A percentile compares a stretch with the other conserved stretches of the same genome.
phyloP scores from a whole-genome alignment of 1,284 basidiomycete species.

The Hymenochaete sp. region DNA sequence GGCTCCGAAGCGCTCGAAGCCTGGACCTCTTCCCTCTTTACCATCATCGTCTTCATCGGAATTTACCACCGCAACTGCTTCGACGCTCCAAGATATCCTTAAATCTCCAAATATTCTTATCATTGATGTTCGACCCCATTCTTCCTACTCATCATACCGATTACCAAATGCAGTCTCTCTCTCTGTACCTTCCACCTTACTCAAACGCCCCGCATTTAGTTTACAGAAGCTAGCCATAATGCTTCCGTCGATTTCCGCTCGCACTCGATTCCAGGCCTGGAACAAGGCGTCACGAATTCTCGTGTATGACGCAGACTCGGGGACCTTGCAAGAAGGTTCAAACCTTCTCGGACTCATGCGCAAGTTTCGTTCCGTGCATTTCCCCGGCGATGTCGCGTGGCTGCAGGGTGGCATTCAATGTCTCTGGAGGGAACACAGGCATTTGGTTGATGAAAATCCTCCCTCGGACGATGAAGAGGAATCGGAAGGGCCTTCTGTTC shows the following conservation, averaged over 20 bases:
- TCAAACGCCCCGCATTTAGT: slow-evolving; percentile 81
- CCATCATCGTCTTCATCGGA: not conserved
- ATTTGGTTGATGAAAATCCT: slow-evolving; percentile 44
- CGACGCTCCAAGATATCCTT: slow-evolving; percentile 28
- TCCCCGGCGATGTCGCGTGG: slow-evolving; percentile 59
- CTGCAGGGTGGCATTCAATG: slow-evolving; percentile 74
- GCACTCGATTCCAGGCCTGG: slow-evolving; percentile 55
- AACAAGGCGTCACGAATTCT: slow-evolving; percentile 51
- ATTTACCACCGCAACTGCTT: slow-evolving; percentile 30
- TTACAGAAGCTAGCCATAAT: slow-evolving; percentile 67
- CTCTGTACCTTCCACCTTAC: slow-evolving; percentile 88
- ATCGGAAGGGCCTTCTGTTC: slow-evolving; percentile 17
- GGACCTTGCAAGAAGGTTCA: slow-evolving; percentile 48
- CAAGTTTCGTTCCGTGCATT: slow-evolving; percentile 75
- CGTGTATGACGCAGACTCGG: slow-evolving; percentile 76
- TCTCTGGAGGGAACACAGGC: slow-evolving; percentile 46
- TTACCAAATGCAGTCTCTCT: slow-evolving; percentile 74
- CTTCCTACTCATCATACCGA: slow-evolving; percentile 58
- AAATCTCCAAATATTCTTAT: slow-evolving; percentile 38
- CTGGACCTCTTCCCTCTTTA: slow-evolving; percentile 4
- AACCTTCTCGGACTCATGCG: slow-evolving; percentile 73
- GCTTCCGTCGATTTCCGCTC: slow-evolving; percentile 53
- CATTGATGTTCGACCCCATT: slow-evolving; percentile 85
- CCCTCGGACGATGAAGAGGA: slow-evolving; percentile 48
- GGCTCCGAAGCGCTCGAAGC: not conserved